Evolutionary conservation across 2,329 filamentous ascomycete genomes (phyloP), one percentile per base, ranked within the genome.

Genomic region (Tetracladium maxilliforme): DNA sequence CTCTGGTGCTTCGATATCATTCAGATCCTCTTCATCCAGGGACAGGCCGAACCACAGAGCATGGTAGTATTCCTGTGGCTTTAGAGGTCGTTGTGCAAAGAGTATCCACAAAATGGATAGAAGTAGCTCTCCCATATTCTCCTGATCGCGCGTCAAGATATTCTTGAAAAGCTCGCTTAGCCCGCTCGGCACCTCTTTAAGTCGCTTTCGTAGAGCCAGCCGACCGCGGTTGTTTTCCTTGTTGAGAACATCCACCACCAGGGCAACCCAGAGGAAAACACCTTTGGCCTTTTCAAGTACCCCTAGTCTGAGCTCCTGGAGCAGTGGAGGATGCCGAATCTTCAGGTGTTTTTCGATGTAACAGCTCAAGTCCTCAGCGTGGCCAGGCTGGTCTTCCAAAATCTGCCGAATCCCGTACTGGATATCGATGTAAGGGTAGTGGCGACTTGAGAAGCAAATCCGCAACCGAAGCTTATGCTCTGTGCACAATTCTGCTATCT

Each of bases 31-130:
- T 10, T 39, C 33, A 10, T 40, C 35, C 24, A 28, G 13, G n/a
- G n/a, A n/a, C 11, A 33, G 24, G 11, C 48, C 44, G 24, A 41
- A 34, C 6, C 39, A 10, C 29, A 61, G 30, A 24, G 56, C 53
- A 41, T 47, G 51, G 31, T 61, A 64, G 1, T 65, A 45, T 31
- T 70, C 52, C 1, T 49, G 33, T 0, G 43, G 53, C 0, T 22
- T 44, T 0, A 71, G 28, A 0, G 64, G 58, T 0, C 42, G 33
- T 6, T 39, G 44, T 1, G 67, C 49, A 14, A 54, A 70, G 0
- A 73, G 43, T 1, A 74, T 45, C 58, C 59, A 72, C 12, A 61
- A 52, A 1, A 73, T 30, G 16, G 56, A 67, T 1, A 64, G 32
- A 0, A 52, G 27, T 0, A 70, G 33, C 0, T 51, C 42, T 1